A percentile compares a stretch with the other conserved stretches of the same genome.
phyloP scores from a whole-genome alignment of 2,329 filamentous ascomycete species.

The Ceratocystis cubensis region DNA sequence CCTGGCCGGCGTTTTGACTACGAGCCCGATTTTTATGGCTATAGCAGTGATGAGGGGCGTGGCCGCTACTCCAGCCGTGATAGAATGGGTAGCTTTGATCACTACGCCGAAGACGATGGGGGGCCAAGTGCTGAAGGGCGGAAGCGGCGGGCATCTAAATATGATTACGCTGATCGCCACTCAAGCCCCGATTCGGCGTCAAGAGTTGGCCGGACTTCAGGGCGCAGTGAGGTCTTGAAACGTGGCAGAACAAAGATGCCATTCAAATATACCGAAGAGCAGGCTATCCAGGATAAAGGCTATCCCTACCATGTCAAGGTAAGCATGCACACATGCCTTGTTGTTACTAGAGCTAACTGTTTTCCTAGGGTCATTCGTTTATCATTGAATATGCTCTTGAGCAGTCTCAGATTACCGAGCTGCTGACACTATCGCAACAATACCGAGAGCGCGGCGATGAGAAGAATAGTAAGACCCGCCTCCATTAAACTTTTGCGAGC shows the following conservation, averaged over 20 bases:
- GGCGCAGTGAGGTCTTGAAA: conserved; percentile 56
- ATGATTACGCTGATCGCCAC: conserved; percentile 5
- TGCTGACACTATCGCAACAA: conserved; percentile 70
- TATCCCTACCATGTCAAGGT: conserved; percentile 85
- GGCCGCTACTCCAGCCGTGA: conserved; percentile 34
- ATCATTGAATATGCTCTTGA: conserved; percentile 74
- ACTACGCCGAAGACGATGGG: conserved; percentile 28
- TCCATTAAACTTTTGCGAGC: not conserved
- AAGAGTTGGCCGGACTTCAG: conserved; percentile 35
- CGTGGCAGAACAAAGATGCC: conserved; percentile 87
- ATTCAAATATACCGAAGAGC: conserved; percentile 62
- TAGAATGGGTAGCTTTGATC: conserved; percentile 22
- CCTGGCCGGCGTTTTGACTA: conserved; percentile 6
- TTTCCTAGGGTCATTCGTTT: conserved; percentile 59
- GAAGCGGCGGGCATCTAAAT: conserved; percentile 7
- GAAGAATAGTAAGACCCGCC: not conserved
- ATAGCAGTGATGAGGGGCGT: conserved; percentile 24
- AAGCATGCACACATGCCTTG: conserved; percentile 25
- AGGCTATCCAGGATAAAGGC: conserved; percentile 68
- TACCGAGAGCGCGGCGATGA: conserved; percentile 47
- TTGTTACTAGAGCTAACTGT: conserved; percentile 16
- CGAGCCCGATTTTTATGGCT: not conserved
- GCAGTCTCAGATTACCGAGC: conserved; percentile 81
- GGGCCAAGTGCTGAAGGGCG: conserved; percentile 31
- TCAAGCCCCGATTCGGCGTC: not conserved